Base-by-base conservation (phyloP, 768 basidiomycete genomes). In the Piloderma croceum region DNA sequence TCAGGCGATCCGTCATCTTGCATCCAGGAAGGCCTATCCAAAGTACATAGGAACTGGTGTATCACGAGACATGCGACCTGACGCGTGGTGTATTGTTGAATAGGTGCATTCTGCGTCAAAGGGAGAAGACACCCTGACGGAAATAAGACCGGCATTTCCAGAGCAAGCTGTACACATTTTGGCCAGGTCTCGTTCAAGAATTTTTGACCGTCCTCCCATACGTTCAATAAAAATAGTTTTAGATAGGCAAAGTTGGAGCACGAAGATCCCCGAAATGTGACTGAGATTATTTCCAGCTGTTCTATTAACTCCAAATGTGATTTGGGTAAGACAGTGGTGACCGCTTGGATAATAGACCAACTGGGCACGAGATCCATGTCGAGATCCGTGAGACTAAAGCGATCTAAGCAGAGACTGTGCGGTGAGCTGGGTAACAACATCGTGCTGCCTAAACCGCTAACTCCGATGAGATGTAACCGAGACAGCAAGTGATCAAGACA, bases 31-130 rank as follows among this genome's bases (percentile, higher is more conserved):
- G 47, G 47, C n/a, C n/a, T n/a, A n/a, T n/a, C n/a, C 13, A 48
- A 29, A 2, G 43, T 48, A 38, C 47, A 48, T 3, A 48, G 37
- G 19, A 48, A 39, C 37, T 48, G 43, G 24, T 48, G 47, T 17
- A 45, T 29, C 7, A 48, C 36, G 6, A 48, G 47, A 29, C 47
- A 48, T 9, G 36, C 25, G 6, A 43, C 42, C 23, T 48, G 43
- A 0, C 43, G 47, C 3, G 35, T 6, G 1, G 39, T 25, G 22
- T 18, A 36, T 11, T 4, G 20, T 17, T 22, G 35, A 7, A 27
- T 10, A 2, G 41, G 32, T 3, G 2, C 10, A 7, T 27, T 24
- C 19, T 22, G 20, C 1, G 25, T 27, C 24, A 48, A 15, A 1
- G 39, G 32, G 7, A 17, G 3, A 6, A 45, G 41, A n/a, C 29